Evolutionary conservation across 495 filamentous ascomycete genomes (phyloP), one percentile per base, ranked within the genome.

Genomic region (Barbatosphaeria neglecta): DNA sequence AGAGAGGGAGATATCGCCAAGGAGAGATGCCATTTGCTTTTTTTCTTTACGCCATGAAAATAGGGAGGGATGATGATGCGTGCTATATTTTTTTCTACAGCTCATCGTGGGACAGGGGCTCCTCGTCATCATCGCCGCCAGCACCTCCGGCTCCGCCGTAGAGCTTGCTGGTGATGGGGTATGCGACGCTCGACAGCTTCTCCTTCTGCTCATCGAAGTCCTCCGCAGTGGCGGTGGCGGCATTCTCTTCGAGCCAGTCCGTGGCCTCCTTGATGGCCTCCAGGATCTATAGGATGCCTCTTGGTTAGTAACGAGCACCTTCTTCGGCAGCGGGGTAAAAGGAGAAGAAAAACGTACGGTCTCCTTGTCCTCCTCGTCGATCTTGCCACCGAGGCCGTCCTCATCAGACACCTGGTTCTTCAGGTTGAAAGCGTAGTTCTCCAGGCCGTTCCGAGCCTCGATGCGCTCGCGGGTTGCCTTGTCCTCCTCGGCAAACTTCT

Each of bases 161-260:
- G 44, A 94, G 72, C 79, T 99, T 99, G 75, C 84, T 90, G 58
- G 92, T 99, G 72, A 99, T 99, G 27, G 92, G 92, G 73, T 97
- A 96, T 19, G 92, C 92, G 46, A 96, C 86, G 68, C 83, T 82
- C 57, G 84, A 90, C 53, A 99, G 81, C 76, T 95, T 95, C 83
- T 99, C 90, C 78, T 90, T 94, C 74, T 97, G 90, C 80, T 99
- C 92, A 65, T 95, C 87, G 57, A 96, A 96, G 73, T 97, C 92
- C 75, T 97, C 93, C 44, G 82, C 74, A 50, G 75, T 78, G 48
- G 92, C 92, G 43, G 84, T 84, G 49, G 79, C 78, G 51, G 80
- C 89, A 72, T 96, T 92, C 80, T 96, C 89, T 55, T 97, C 90
- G 42, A 98, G 83, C 92, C 92, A 99, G 61, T 96, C 93, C 51